Percentiles rank a stretch among this genome's conserved stretches.
Evolutionary conservation across 176 grass and related monocot species (phyloP).

Genomic region (Hyparrhenia diplandra): DNA sequence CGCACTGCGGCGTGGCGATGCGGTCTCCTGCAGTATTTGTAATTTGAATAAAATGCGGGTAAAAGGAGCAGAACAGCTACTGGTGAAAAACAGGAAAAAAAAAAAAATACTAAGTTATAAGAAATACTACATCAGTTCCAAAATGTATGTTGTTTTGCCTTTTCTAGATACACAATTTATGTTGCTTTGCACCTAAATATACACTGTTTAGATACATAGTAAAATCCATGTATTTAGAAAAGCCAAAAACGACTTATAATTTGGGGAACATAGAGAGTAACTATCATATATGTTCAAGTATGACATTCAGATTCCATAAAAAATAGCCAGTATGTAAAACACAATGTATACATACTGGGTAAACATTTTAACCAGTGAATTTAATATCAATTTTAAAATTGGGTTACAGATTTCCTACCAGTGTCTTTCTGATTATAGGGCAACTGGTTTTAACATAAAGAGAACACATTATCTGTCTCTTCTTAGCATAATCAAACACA

Average conservation of each 20-base stretch:
- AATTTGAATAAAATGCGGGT: not conserved
- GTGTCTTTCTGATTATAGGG: not conserved
- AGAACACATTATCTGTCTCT: too few relatives aligned
- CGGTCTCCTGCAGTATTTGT: slow-evolving; percentile 54
- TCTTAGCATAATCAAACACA: too few relatives aligned
- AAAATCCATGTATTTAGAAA: not conserved
- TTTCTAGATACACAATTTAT: not conserved
- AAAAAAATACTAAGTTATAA: not conserved
- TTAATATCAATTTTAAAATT: not conserved
- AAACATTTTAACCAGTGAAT: not conserved
- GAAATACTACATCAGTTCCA: not conserved
- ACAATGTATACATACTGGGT: not conserved
- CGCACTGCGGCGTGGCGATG: slow-evolving; percentile 66
- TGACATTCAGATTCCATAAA: not conserved
- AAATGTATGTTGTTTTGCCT: not conserved
- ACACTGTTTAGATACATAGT: not conserved
- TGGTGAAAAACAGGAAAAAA: not conserved
- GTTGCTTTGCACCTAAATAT: not conserved
- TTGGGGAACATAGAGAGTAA: not conserved
- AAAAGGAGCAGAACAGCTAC: not conserved
- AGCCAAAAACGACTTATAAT: not conserved
- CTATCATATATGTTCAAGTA: not conserved
- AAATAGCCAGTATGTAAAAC: not conserved
- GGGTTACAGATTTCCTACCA: not conserved
- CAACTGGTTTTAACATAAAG: not conserved